Evolutionary conservation across 129 eudicot species (phyloP).

Genomic region (Cynara cardunculus): DNA sequence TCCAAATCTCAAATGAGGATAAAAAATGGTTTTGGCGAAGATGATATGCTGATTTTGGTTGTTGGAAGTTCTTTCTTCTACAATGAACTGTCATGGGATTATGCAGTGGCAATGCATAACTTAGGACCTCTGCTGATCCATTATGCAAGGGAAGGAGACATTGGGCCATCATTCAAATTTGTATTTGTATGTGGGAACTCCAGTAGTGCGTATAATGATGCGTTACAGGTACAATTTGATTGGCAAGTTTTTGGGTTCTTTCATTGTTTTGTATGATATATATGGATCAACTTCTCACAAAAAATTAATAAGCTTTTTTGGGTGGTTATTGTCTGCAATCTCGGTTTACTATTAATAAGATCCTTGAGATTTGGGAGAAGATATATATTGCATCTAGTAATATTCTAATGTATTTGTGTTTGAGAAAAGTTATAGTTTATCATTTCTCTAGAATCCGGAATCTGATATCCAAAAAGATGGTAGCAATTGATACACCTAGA

Average conservation of each 20-base stretch:
- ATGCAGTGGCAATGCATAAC: conserved; percentile 82
- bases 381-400: conserved; percentile 6
- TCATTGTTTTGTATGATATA: not conserved
- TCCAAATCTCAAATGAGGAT: conserved; percentile 54
- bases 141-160: conserved; percentile 58
- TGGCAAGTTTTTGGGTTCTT: not conserved
- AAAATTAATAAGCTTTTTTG: not conserved
- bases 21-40: conserved; percentile 47
- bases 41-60: conserved; percentile 76
- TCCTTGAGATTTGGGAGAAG: not conserved
- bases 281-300: not conserved
- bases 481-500: not conserved
- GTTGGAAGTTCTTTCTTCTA: conserved; percentile 86
- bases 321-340: conserved; percentile 2
- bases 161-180: conserved; percentile 50
- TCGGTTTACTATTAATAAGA: not conserved
- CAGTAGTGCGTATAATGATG: conserved; percentile 67
- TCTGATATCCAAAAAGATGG: not conserved
- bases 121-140: conserved; percentile 74
- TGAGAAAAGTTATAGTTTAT: not conserved
- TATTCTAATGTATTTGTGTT: not conserved
- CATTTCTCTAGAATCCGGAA: not conserved
- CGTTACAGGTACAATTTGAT: conserved; percentile 57
- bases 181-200: conserved; percentile 80
- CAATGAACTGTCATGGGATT: conserved; percentile 87